These are phyloP conservation scores for Aspergillus panamensis DNA, from an alignment of 495 filamentous ascomycete genomes.

Conservation along the genomic window DNA sequence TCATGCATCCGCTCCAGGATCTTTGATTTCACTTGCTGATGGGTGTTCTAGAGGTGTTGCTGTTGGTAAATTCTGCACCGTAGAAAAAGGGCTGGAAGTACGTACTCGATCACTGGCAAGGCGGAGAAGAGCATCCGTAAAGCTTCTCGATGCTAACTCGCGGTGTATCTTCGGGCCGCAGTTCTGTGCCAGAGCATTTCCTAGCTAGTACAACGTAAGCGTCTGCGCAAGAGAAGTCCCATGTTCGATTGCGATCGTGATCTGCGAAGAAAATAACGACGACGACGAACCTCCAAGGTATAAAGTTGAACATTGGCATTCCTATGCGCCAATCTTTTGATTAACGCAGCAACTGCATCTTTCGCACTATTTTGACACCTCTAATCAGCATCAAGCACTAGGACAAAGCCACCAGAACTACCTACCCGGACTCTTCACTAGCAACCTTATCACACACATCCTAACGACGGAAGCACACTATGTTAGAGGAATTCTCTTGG, in stretches of 20 bases:
- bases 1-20: constrained; percentile 95
- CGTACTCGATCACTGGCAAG: constrained; percentile 78
- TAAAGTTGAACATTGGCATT: constrained; percentile 99
- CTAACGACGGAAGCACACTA: constrained; percentile 29
- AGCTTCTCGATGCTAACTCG: constrained; percentile 89
- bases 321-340: constrained; percentile 91
- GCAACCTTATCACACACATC: constrained; percentile 95
- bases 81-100: neutral
- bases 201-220: constrained; percentile 50
- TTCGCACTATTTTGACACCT: constrained; percentile 56
- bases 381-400: constrained; percentile 19
- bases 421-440: constrained; percentile 60
- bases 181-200: constrained; percentile 92
- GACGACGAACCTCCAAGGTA: constrained; percentile 73
- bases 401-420: neutral
- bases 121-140: constrained; percentile 90
- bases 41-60: constrained; percentile 63
- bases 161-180: constrained; percentile 88
- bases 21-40: constrained; percentile 94
- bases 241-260: too few species aligned
- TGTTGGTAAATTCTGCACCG: constrained; percentile 4
- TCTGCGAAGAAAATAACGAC: neutral
- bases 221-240: neutral
- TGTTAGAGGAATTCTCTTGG: constrained; percentile 20
- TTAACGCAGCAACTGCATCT: constrained; percentile 89